phyloP scores from a whole-genome alignment of 441 rosid genomes.

The Hura crepitans region DNA sequence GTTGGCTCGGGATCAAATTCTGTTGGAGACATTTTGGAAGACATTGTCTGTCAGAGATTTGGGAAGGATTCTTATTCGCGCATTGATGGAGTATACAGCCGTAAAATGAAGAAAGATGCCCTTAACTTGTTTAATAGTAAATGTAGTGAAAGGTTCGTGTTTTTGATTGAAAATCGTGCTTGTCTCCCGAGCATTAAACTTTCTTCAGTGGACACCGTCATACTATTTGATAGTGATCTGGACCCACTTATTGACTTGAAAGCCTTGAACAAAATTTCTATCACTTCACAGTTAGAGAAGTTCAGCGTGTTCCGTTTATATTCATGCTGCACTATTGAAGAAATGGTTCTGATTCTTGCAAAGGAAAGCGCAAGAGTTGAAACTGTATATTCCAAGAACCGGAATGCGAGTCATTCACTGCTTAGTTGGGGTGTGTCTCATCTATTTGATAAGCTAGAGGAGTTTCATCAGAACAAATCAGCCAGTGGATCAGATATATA shows the following conservation, averaged over 20 bases:
- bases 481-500: conserved; percentile 19
- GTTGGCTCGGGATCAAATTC: conserved; percentile 30
- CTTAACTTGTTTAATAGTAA: conserved; percentile 35
- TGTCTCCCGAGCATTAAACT: conserved; percentile 40
- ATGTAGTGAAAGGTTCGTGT: conserved; percentile 35
- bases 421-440: conserved; percentile 44
- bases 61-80: conserved; percentile 42
- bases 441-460: conserved; percentile 36
- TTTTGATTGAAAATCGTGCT: conserved; percentile 48
- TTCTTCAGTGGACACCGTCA: conserved; percentile 38
- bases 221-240: conserved; percentile 42
- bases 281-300: conserved; percentile 32
- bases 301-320: conserved; percentile 41
- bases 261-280: conserved; percentile 33
- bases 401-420: conserved; percentile 23
- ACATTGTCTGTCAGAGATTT: conserved; percentile 39
- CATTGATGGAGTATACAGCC: conserved; percentile 29
- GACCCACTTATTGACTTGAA: conserved; percentile 41
- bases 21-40: conserved; percentile 45
- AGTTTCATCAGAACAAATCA: conserved; percentile 27
- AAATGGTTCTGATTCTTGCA: conserved; percentile 36
- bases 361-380: conserved; percentile 32
- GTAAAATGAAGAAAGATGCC: conserved; percentile 31
- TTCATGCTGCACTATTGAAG: conserved; percentile 41
- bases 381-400: conserved; percentile 9